A percentile compares a stretch with the other conserved stretches of the same genome.
Conservation (phyloP, 2,329 filamentous ascomycete genomes). For the Dothidotthia symphoricarpi region DNA sequence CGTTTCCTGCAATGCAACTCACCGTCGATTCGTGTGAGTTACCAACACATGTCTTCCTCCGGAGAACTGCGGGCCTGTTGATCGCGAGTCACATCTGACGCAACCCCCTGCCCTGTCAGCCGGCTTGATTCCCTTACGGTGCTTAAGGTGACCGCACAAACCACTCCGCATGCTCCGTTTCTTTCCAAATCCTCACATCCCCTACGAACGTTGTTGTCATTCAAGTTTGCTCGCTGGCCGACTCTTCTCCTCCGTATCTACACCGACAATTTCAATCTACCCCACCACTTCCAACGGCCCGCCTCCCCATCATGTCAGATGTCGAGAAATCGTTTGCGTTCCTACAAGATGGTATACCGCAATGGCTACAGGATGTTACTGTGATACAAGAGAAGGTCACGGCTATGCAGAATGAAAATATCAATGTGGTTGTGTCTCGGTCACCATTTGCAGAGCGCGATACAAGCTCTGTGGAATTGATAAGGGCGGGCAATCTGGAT, state of each 20-base stretch:
- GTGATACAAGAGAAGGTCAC: slow-evolving; percentile 34
- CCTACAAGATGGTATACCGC: slow-evolving; percentile 40
- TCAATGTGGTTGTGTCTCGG: slow-evolving; percentile 26
- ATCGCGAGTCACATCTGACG: too few relatives aligned
- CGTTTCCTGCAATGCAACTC: too few relatives aligned
- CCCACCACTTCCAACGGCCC: slow-evolving; percentile 2
- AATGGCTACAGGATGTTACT: slow-evolving; percentile 39
- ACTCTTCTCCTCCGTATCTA: slow-evolving; percentile 4
- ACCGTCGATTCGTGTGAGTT: too few relatives aligned
- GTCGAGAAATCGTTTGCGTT: slow-evolving; percentile 40
- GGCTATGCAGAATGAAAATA: slow-evolving; percentile 36
- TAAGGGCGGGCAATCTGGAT: slow-evolving; percentile 27
- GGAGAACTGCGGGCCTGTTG: too few relatives aligned
- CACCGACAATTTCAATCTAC: background rate
- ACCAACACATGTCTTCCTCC: too few relatives aligned
- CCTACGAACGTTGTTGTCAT: background rate
- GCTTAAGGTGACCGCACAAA: background rate
- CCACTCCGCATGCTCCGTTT: background rate
- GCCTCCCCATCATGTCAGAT: slow-evolving; percentile 36
- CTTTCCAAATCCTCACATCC: background rate
- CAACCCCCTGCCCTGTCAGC: too few relatives aligned
- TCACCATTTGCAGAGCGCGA: slow-evolving; percentile 31
- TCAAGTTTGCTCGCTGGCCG: slow-evolving; percentile 18
- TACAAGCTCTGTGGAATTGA: slow-evolving; percentile 41
- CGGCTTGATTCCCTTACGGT: too few relatives aligned